Conservation (phyloP, 805 yeast species). For the Kodamaea neixiangensis region DNA sequence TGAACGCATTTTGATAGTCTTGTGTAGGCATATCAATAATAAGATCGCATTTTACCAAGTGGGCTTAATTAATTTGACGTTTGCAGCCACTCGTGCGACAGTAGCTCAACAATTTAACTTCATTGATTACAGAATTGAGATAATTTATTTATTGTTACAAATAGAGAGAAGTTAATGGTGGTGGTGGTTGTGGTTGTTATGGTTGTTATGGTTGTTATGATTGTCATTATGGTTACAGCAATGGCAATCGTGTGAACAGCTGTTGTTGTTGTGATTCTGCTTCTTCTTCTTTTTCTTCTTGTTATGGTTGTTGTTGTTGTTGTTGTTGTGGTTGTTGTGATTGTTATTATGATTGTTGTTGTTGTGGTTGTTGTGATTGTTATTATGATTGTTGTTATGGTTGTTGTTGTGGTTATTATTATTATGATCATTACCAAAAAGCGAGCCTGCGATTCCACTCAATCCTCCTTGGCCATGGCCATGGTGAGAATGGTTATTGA, state of each 20-base stretch:
- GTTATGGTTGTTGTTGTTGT: neutral
- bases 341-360: neutral
- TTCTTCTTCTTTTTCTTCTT: neutral
- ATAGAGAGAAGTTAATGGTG: neutral
- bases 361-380: slow-evolving; percentile 5
- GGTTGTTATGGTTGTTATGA: neutral
- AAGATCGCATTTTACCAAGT: too few relatives aligned
- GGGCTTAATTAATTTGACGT: too few relatives aligned
- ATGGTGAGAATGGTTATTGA: neutral
- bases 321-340: neutral
- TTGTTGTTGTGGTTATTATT: neutral
- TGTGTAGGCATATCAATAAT: too few relatives aligned
- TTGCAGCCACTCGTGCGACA: neutral
- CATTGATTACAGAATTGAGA: neutral
- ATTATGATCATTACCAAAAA: neutral
- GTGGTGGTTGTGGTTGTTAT: neutral
- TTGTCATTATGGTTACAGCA: neutral
- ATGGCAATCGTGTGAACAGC: neutral
- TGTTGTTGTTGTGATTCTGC: neutral
- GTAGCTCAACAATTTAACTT: too few relatives aligned
- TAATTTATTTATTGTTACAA: neutral
- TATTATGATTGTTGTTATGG: slow-evolving; percentile 2
- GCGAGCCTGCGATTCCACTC: neutral
- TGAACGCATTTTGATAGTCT: too few relatives aligned
- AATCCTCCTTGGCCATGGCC: neutral